Conservation (phyloP, 108 stramenopile species). For the Skeletonema costatum region DNA sequence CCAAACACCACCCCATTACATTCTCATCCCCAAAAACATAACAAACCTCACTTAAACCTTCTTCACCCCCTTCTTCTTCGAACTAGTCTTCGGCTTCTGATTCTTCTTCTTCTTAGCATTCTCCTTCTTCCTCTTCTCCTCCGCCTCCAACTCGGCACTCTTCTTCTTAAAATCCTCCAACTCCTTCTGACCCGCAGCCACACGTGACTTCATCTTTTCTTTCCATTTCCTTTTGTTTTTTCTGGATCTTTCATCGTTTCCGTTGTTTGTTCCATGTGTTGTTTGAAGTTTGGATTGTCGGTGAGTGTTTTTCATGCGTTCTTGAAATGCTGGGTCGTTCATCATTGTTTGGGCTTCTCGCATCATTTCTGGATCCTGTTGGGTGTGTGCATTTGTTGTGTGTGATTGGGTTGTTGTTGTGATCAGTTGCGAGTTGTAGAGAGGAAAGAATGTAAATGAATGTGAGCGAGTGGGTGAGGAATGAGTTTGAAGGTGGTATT, state of each 20-base stretch:
- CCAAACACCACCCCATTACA: not conserved
- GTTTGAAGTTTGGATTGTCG: slow-evolving; percentile 62
- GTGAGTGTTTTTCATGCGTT: slow-evolving; percentile 82
- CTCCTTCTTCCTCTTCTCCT: slow-evolving; percentile 22
- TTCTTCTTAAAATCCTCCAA: slow-evolving; percentile 64
- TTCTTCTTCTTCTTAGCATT: slow-evolving; percentile 39
- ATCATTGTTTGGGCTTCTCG: slow-evolving; percentile 86
- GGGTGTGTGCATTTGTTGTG: not conserved
- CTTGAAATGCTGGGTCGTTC: slow-evolving; percentile 81
- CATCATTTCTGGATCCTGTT: slow-evolving; percentile 91
- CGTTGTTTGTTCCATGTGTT: slow-evolving; percentile 62
- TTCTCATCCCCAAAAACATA: not conserved
- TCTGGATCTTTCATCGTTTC: slow-evolving; percentile 75
- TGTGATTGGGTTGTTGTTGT: not conserved
- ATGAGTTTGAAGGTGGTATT: not conserved
- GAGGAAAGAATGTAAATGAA: not conserved
- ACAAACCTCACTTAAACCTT: slow-evolving; percentile 13
- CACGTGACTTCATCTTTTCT: slow-evolving; percentile 56
- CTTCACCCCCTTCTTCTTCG: slow-evolving; percentile 47
- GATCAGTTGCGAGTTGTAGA: not conserved
- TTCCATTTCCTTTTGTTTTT: slow-evolving; percentile 82
- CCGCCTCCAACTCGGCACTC: slow-evolving; percentile 37
- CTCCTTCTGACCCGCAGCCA: slow-evolving; percentile 72
- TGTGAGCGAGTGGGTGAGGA: not conserved
- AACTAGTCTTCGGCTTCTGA: slow-evolving; percentile 43